A percentile compares a stretch with the other conserved stretches of the same genome.
phyloP scores from a whole-genome alignment of 2,329 filamentous ascomycete species.

The Lecanicillium sp. region DNA sequence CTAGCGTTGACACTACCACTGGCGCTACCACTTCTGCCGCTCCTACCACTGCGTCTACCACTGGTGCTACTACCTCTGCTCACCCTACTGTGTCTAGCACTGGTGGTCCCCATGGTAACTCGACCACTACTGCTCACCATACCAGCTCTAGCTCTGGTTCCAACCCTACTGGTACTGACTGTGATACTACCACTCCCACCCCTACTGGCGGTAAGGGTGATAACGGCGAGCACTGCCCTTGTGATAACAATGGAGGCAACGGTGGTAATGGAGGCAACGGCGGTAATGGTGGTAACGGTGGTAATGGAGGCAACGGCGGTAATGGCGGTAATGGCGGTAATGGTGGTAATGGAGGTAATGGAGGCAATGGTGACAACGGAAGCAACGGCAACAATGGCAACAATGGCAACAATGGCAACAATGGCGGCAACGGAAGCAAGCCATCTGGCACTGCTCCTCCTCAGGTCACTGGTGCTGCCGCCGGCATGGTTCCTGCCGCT shows the following conservation, averaged over 20 bases:
- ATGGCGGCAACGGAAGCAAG: not conserved
- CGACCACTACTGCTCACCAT: too few relatives aligned
- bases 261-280: not conserved
- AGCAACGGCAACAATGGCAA: not conserved
- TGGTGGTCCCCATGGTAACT: too few relatives aligned
- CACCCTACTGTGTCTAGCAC: too few relatives aligned
- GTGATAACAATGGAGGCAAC: not conserved
- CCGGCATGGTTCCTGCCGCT: too few relatives aligned
- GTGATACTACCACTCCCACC: not conserved
- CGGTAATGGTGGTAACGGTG: not conserved
- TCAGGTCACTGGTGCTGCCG: too few relatives aligned
- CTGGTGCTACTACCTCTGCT: too few relatives aligned
- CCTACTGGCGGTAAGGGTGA: not conserved
- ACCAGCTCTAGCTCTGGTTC: slow-evolving; percentile 2
- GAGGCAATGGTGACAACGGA: not conserved
- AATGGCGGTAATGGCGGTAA: not conserved
- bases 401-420: not conserved
- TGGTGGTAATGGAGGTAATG: not conserved
- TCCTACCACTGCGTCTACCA: too few relatives aligned
- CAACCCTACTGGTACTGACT: slow-evolving; percentile 2
- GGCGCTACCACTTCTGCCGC: too few relatives aligned
- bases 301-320: not conserved
- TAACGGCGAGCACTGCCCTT: not conserved
- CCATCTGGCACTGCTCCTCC: too few relatives aligned
- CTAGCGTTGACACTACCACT: too few relatives aligned